Evolutionary conservation across 2,329 filamentous ascomycete genomes (phyloP).

Genomic region (Cladosporium sp.): DNA sequence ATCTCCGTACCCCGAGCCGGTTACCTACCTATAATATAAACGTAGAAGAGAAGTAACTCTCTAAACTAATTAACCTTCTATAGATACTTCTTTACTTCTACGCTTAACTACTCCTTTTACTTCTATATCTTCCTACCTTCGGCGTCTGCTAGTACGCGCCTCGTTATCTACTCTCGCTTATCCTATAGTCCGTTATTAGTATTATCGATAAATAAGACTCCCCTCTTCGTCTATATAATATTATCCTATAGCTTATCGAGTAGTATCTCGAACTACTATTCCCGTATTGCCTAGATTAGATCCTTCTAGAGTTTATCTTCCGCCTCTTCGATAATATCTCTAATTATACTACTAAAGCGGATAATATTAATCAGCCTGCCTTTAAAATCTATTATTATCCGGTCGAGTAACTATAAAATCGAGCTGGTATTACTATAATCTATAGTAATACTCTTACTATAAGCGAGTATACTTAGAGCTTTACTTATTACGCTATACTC

Average conservation of each 20-base stretch:
- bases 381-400: background rate
- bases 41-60: slow-evolving; percentile 17
- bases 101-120: background rate
- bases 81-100: slow-evolving; percentile 11
- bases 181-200: slow-evolving; percentile 16
- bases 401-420: slow-evolving; percentile 15
- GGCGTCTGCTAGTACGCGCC: slow-evolving; percentile 8
- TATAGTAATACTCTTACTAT: slow-evolving; percentile 20
- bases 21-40: slow-evolving; percentile 16
- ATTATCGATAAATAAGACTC: slow-evolving; percentile 20
- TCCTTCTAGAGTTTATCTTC: slow-evolving; percentile 19
- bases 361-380: slow-evolving; percentile 14
- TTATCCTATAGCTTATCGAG: slow-evolving; percentile 19
- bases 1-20: slow-evolving; percentile 20
- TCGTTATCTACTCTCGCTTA: slow-evolving; percentile 18
- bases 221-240: slow-evolving; percentile 19
- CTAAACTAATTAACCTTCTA: slow-evolving; percentile 14
- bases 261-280: slow-evolving; percentile 17
- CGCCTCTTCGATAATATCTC: slow-evolving; percentile 15
- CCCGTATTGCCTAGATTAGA: slow-evolving; percentile 17
- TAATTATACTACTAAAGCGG: slow-evolving; percentile 19
- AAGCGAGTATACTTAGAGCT: slow-evolving; percentile 23
- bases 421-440: slow-evolving; percentile 19
- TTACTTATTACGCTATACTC: slow-evolving; percentile 22
- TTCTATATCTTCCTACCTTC: slow-evolving; percentile 6